Evolutionary conservation across 2,329 filamentous ascomycete species (phyloP).

Genomic region (Nemania serpens): DNA sequence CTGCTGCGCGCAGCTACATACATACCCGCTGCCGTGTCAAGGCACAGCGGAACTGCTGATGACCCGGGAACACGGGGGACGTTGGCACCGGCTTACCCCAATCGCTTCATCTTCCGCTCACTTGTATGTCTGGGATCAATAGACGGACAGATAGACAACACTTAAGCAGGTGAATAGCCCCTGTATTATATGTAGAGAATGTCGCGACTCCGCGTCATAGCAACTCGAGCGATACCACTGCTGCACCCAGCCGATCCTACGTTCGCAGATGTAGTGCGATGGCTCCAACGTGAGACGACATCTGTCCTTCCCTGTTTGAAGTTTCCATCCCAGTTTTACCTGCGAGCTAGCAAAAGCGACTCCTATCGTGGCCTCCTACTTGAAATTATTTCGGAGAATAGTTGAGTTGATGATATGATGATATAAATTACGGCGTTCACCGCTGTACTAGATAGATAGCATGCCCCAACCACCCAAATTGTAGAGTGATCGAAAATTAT

Average conservation of each 20-base stretch:
- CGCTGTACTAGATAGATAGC: neutral
- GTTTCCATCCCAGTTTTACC: conserved; percentile 26
- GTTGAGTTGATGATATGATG: neutral
- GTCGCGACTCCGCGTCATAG: conserved; percentile 25
- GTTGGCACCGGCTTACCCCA: too few species aligned
- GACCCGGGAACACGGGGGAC: neutral
- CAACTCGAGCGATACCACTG: conserved; percentile 36
- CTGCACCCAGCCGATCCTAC: conserved; percentile 39
- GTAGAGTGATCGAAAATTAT: neutral
- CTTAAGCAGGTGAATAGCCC: neutral
- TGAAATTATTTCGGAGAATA: neutral
- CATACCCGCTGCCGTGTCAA: conserved; percentile 14
- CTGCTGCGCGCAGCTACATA: neutral
- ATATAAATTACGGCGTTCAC: neutral
- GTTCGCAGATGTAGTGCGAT: conserved; percentile 35
- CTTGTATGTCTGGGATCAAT: neutral
- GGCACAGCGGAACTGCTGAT: conserved; percentile 3
- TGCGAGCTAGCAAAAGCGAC: conserved; percentile 19
- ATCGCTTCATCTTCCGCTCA: neutral
- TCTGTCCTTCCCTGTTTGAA: conserved; percentile 36
- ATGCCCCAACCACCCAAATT: neutral
- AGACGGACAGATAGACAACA: neutral
- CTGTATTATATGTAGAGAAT: conserved; percentile 16
- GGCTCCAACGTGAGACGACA: conserved; percentile 33
- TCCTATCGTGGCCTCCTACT: neutral